These are phyloP conservation scores for Castanea mollissima DNA, from an alignment of 306 rosid genomes.

Conservation along the genomic window DNA sequence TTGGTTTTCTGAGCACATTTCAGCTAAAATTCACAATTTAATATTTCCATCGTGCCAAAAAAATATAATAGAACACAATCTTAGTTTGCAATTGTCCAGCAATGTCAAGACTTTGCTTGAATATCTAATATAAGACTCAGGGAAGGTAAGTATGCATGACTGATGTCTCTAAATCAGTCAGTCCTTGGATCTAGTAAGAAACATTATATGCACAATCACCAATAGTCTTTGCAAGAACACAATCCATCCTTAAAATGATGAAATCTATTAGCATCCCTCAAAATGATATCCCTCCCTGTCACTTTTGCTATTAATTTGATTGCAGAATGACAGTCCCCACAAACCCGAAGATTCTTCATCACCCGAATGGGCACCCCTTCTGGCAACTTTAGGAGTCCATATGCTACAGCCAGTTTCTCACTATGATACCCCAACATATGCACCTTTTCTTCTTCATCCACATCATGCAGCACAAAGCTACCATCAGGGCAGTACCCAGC, in stretches of 20 bases:
- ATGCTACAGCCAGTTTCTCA: constrained; percentile 70
- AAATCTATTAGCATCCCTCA: constrained; percentile 77
- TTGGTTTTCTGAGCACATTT: neutral
- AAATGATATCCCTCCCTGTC: constrained; percentile 64
- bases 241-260: constrained; percentile 70
- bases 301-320: constrained; percentile 68
- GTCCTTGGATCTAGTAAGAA: neutral
- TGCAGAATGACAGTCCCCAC: constrained; percentile 78
- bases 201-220: constrained; percentile 36
- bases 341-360: constrained; percentile 76
- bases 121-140: neutral
- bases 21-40: neutral
- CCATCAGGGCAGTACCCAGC: constrained; percentile 75
- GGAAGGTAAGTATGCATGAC: neutral
- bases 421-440: constrained; percentile 65
- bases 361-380: constrained; percentile 58
- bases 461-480: constrained; percentile 68
- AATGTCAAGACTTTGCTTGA: neutral
- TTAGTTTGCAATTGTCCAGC: neutral
- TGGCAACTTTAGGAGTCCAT: constrained; percentile 68
- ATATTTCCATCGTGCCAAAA: neutral
- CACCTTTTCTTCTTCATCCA: constrained; percentile 80
- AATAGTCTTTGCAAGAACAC: constrained; percentile 73
- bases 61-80: neutral
- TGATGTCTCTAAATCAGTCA: neutral